phyloP scores from a whole-genome alignment of 176 grass and related monocot species.

The Avena insularis region DNA sequence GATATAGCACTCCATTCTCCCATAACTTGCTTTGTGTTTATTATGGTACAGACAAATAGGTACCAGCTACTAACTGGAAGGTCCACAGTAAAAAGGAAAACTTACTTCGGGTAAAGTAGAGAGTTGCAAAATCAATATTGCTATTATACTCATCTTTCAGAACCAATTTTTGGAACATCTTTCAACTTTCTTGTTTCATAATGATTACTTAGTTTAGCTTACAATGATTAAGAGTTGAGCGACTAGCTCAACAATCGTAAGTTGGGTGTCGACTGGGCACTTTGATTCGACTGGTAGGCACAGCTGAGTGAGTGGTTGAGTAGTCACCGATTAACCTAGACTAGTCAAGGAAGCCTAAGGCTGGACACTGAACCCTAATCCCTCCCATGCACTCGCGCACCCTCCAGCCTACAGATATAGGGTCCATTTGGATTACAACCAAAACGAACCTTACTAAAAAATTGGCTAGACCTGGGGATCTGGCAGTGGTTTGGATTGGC shows the following conservation, averaged over 20 bases:
- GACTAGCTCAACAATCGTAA: background rate
- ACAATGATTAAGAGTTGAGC: background rate
- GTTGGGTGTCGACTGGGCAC: background rate
- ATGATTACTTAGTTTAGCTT: background rate
- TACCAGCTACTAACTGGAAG: slow-evolving; percentile 4
- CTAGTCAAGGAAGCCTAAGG: background rate
- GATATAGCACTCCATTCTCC: background rate
- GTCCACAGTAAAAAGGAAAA: background rate
- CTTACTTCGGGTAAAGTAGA: background rate
- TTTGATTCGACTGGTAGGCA: background rate
- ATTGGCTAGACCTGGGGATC: too few species aligned
- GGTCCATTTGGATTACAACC: too few species aligned
- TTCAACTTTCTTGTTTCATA: slow-evolving; percentile 11
- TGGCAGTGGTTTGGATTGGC: too few species aligned
- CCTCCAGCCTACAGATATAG: background rate
- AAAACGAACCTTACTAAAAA: too few species aligned
- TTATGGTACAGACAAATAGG: background rate
- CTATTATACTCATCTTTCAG: background rate
- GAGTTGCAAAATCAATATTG: slow-evolving; percentile 1
- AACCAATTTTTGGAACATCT: slow-evolving; percentile 20
- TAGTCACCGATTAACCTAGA: too few species aligned
- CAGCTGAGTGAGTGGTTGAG: too few species aligned
- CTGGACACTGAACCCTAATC: background rate
- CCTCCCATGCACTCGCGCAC: background rate
- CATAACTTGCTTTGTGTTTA: slow-evolving; percentile 18